Evolutionary conservation across 1,139 yeast species (phyloP).

Genomic region (Debaryomyces fabryi): DNA sequence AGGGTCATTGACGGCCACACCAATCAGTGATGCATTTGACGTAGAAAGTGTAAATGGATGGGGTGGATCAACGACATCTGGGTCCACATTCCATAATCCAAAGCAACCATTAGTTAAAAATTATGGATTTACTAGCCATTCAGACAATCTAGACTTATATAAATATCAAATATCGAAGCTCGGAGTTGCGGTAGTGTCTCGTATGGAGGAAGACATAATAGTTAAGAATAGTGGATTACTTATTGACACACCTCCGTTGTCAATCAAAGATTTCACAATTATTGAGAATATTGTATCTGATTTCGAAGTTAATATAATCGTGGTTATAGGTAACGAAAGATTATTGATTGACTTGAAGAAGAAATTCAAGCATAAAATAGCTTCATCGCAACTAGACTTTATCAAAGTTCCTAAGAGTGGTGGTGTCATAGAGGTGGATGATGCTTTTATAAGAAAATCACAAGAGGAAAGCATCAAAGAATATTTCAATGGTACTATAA

Average conservation of each 20-base stretch:
- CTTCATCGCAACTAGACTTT: conserved; percentile 39
- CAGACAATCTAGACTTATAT: conserved; percentile 64
- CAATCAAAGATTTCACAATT: conserved; percentile 50
- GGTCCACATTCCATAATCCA: conserved; percentile 79
- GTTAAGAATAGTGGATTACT: conserved; percentile 63
- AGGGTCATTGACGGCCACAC: conserved; percentile 84
- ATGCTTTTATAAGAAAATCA: conserved; percentile 61
- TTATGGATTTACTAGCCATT: conserved; percentile 68
- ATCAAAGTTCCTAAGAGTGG: conserved; percentile 71
- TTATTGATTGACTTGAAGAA: conserved; percentile 65
- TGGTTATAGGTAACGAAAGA: conserved; percentile 67
- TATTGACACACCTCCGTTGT: conserved; percentile 78
- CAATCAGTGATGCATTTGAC: conserved; percentile 79
- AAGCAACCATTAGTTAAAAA: conserved; percentile 85
- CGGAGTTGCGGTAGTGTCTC: conserved; percentile 57
- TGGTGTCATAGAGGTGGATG: conserved; percentile 76
- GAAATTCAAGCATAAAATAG: conserved; percentile 48
- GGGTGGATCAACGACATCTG: conserved; percentile 88
- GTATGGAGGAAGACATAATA: conserved; percentile 58
- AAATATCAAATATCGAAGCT: conserved; percentile 57
- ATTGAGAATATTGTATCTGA: conserved; percentile 64
- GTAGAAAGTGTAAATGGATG: conserved; percentile 71
- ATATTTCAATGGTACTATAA: conserved; percentile 81
- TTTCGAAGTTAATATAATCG: conserved; percentile 59
- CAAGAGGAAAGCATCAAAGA: conserved; percentile 82